Percentiles rank a stretch among this genome's conserved stretches.
Conservation (phyloP, 2,329 filamentous ascomycete species). For the Pseudogymnoascus sp. region DNA sequence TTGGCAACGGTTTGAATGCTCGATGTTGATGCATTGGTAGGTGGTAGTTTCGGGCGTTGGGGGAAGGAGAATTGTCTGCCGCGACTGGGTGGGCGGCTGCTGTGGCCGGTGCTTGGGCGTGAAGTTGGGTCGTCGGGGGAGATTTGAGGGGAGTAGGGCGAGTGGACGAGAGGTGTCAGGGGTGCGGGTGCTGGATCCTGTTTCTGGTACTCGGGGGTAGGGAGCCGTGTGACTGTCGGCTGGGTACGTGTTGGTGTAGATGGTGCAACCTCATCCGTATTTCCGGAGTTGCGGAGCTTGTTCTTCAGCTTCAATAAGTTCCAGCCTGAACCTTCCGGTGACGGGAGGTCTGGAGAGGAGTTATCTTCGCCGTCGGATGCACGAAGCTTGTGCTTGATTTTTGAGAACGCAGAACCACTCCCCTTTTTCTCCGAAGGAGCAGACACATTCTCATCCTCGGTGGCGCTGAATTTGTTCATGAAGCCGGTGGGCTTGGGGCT, state of each 20-base stretch:
- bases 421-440: background rate
- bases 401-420: background rate
- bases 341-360: background rate
- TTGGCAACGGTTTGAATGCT: background rate
- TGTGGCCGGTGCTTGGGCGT: background rate
- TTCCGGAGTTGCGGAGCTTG: conserved; percentile 3
- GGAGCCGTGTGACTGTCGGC: background rate
- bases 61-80: background rate
- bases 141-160: background rate
- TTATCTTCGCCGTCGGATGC: conserved; percentile 7
- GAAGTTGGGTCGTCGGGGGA: background rate
- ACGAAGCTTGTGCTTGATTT: background rate
- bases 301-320: conserved; percentile 3
- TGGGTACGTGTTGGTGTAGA: conserved; percentile 5
- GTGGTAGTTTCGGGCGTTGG: background rate
- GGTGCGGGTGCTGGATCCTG: background rate
- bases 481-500: background rate
- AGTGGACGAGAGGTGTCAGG: background rate
- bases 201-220: background rate
- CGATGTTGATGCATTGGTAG: background rate
- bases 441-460: background rate
- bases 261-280: background rate
- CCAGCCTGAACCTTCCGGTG: background rate
- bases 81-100: background rate
- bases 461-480: background rate